Conservation (phyloP, 2,329 filamentous ascomycete species). For the Colletotrichum coccodes region DNA sequence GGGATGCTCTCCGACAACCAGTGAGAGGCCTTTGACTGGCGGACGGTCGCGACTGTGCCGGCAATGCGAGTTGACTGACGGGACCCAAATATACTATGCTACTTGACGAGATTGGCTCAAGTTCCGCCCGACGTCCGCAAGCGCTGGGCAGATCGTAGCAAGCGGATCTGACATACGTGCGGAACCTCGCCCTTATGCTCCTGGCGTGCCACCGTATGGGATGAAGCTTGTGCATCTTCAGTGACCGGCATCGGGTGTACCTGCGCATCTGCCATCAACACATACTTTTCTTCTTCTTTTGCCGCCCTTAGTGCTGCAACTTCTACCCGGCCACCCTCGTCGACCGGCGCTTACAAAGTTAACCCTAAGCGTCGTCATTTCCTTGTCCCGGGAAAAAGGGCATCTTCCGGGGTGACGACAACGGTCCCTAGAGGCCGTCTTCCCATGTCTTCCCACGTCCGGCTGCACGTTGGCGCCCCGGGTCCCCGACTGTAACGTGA, state of each 20-base stretch:
- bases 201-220: neutral
- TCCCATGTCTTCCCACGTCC: constrained; percentile 21
- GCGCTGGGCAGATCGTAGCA: neutral
- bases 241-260: constrained; percentile 6
- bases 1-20: constrained; percentile 28
- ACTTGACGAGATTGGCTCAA: neutral
- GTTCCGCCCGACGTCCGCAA: neutral
- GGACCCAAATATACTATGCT: neutral
- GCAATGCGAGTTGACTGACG: neutral
- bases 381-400: constrained; percentile 26
- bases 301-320: constrained; percentile 29
- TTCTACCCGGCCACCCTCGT: constrained; percentile 25
- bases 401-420: constrained; percentile 14
- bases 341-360: constrained; percentile 27
- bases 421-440: constrained; percentile 7
- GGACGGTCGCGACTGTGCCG: constrained; percentile 1
- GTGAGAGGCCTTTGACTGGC: constrained; percentile 4
- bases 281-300: constrained; percentile 5
- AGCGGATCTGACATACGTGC: neutral
- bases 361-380: constrained; percentile 32
- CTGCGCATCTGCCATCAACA: constrained; percentile 5
- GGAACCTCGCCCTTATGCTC: neutral
- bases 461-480: constrained; percentile 16
- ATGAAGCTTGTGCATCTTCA: constrained; percentile 2
- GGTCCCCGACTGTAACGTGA: constrained; percentile 30